A percentile compares a stretch with the other conserved stretches of the same genome.
phyloP scores from a whole-genome alignment of 768 basidiomycete genomes.

The Tricholoma matsutake region DNA sequence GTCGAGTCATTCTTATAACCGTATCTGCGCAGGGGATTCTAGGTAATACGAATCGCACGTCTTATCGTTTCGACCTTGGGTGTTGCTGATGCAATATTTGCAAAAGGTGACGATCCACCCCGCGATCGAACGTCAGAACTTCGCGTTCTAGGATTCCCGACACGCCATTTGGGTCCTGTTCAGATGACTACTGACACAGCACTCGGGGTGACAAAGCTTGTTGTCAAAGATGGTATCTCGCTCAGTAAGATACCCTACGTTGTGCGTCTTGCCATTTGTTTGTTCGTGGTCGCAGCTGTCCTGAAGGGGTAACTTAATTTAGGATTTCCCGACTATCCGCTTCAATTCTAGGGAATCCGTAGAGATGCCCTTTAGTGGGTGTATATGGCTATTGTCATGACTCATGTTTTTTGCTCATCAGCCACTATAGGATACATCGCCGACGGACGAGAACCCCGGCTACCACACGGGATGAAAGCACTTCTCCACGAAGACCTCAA shows the following conservation, averaged over 20 bases:
- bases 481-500: constrained; percentile 84
- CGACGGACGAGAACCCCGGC: constrained; percentile 55
- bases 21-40: constrained; percentile 51
- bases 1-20: neutral
- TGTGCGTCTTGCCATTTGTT: constrained; percentile 39
- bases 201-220: constrained; percentile 82
- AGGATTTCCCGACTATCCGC: constrained; percentile 88
- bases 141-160: constrained; percentile 81
- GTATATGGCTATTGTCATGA: neutral
- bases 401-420: neutral
- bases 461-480: constrained; percentile 90
- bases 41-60: constrained; percentile 31
- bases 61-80: neutral
- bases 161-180: constrained; percentile 76
- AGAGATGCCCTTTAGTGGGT: constrained; percentile 96
- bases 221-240: constrained; percentile 73
- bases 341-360: constrained; percentile 90
- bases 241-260: constrained; percentile 72
- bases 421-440: constrained; percentile 44
- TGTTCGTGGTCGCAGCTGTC: neutral
- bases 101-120: constrained; percentile 89
- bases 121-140: constrained; percentile 90
- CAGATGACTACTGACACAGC: constrained; percentile 99
- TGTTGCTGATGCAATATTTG: neutral
- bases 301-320: neutral